These are phyloP conservation scores for Hypericum perforatum DNA, from an alignment of 345 rosid genomes.

Conservation along the genomic window DNA sequence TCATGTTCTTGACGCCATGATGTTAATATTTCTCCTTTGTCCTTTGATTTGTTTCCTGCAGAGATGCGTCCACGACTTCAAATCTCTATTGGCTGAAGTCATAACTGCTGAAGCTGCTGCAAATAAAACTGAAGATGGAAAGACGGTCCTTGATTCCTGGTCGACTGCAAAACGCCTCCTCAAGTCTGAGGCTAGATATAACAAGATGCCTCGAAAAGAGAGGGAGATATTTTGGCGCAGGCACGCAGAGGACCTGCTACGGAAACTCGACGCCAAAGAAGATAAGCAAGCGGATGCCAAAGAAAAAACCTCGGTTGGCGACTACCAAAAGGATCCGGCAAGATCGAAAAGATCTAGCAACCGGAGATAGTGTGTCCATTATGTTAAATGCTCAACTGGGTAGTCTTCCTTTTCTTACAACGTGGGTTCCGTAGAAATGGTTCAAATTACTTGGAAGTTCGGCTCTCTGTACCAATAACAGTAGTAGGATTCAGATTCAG, in stretches of 20 bases:
- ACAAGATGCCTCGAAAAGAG: conserved; percentile 77
- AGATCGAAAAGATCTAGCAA: no score
- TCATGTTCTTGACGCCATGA: no score
- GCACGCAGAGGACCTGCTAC: conserved; percentile 45
- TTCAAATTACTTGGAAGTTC: no score
- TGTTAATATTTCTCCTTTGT: conserved; percentile 1
- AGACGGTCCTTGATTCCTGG: conserved; percentile 80
- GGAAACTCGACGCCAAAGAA: conserved; percentile 25
- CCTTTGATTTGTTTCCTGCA: conserved; percentile 10
- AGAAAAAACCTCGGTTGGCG: no score
- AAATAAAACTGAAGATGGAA: conserved; percentile 59
- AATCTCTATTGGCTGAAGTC: conserved; percentile 57
- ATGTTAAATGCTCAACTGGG: no score
- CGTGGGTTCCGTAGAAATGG: no score
- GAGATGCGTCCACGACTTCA: conserved; percentile 67
- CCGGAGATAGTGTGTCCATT: no score
- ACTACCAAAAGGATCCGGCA: no score
- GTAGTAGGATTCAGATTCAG: no score
- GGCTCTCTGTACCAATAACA: no score
- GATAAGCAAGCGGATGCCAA: no score
- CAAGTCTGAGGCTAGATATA: conserved; percentile 66
- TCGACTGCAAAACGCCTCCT: conserved; percentile 73
- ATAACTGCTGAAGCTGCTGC: conserved; percentile 62
- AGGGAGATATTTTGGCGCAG: conserved; percentile 76
- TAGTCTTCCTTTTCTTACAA: no score